Evolutionary conservation across 2,329 filamentous ascomycete genomes (phyloP).

Genomic region (Verticillium dahliae): DNA sequence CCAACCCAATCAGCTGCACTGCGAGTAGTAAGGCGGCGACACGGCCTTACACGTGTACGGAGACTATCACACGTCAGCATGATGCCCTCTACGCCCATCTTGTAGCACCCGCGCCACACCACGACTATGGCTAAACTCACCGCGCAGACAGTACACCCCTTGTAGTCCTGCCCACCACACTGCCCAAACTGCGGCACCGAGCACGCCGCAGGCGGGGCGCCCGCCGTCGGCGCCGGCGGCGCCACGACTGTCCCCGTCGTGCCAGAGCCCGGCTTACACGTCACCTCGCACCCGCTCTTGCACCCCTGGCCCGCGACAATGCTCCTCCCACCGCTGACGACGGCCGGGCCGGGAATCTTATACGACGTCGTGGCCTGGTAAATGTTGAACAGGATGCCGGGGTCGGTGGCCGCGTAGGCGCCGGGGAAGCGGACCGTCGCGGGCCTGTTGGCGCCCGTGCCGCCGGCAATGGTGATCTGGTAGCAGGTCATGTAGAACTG

Average conservation of each 20-base stretch:
- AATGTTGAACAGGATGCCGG: slow-evolving; percentile 41
- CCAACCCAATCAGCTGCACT: slow-evolving; percentile 16
- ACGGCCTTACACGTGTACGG: slow-evolving; percentile 27
- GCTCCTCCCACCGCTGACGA: slow-evolving; percentile 31
- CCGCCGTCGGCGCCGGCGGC: slow-evolving; percentile 4
- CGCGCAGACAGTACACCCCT: slow-evolving; percentile 32
- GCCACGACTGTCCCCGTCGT: slow-evolving; percentile 18
- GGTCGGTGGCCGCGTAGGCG: slow-evolving; percentile 34
- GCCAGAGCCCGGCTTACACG: slow-evolving; percentile 25
- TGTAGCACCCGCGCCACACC: neutral
- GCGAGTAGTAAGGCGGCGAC: slow-evolving; percentile 30
- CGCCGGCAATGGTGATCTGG: slow-evolving; percentile 23
- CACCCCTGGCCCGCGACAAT: slow-evolving; percentile 32
- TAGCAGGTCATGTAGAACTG: slow-evolving; percentile 33
- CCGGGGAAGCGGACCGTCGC: slow-evolving; percentile 31
- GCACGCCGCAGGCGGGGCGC: slow-evolving; percentile 17
- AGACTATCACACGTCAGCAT: slow-evolving; percentile 9
- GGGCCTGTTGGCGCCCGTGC: slow-evolving; percentile 17
- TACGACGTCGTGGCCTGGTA: slow-evolving; percentile 33
- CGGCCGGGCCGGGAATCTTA: slow-evolving; percentile 34
- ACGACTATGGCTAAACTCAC: slow-evolving; percentile 16
- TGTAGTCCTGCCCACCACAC: slow-evolving; percentile 32
- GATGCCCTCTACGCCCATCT: neutral
- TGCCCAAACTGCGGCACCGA: slow-evolving; percentile 27
- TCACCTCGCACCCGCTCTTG: slow-evolving; percentile 29